Evolutionary conservation across 1,139 yeast genomes (phyloP).

Genomic region (Protomyces macrosporus): DNA sequence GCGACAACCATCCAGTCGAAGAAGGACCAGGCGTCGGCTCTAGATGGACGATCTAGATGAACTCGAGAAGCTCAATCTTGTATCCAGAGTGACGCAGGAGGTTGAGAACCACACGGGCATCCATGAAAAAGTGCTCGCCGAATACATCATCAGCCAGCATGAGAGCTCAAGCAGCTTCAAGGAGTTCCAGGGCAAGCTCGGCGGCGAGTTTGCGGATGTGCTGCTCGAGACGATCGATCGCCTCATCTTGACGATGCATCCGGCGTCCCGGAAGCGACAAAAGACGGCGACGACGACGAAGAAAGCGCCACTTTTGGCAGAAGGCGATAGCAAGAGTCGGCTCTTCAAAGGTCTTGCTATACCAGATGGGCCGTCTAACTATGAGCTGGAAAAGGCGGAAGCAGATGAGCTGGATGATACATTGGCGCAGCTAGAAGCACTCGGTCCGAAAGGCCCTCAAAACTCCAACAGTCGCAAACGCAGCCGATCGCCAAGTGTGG

Average conservation of each 20-base stretch:
- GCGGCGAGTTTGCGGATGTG: conserved; percentile 54
- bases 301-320: not conserved
- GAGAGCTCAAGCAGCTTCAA: conserved; percentile 44
- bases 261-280: conserved; percentile 33
- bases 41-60: conserved; percentile 29
- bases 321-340: conserved; percentile 7
- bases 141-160: conserved; percentile 53
- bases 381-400: conserved; percentile 3
- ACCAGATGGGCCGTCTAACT: conserved; percentile 23
- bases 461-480: not conserved
- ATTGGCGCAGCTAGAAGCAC: conserved; percentile 23
- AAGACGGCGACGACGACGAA: not conserved
- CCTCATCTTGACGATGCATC: conserved; percentile 39
- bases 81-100: conserved; percentile 39
- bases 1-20: too few species aligned
- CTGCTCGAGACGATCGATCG: conserved; percentile 44
- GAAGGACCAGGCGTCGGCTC: not conserved
- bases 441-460: not conserved
- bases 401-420: not conserved
- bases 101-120: conserved; percentile 37
- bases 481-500: not conserved
- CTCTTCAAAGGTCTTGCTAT: conserved; percentile 29
- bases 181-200: conserved; percentile 49
- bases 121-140: conserved; percentile 51
- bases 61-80: conserved; percentile 39